Evolutionary conservation across 148 eudicot genomes (phyloP).

Genomic region (Dianthus caryophyllus): DNA sequence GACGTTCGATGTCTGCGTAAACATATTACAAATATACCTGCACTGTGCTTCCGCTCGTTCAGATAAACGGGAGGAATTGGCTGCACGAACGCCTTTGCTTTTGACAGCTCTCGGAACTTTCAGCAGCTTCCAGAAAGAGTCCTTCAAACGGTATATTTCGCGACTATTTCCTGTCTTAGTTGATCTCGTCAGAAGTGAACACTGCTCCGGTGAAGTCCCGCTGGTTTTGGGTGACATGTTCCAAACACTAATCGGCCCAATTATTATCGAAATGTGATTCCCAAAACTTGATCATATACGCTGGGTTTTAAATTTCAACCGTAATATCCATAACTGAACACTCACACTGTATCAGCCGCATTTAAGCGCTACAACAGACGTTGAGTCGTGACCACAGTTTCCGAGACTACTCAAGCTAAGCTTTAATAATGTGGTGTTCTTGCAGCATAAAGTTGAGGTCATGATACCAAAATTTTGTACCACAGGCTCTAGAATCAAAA

Average conservation of each 20-base stretch:
- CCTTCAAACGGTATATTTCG: slow-evolving; percentile 46
- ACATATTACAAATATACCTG: slow-evolving; percentile 59
- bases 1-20: slow-evolving; percentile 54
- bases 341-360: no score
- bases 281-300: not conserved
- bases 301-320: no score
- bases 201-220: slow-evolving; percentile 27
- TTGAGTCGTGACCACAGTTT: no score
- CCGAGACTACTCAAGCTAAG: no score
- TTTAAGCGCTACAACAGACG: no score
- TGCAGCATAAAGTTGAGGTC: no score
- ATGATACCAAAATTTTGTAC: slow-evolving; percentile 33
- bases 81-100: slow-evolving; percentile 71
- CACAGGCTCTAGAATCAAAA: slow-evolving; percentile 23
- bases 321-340: no score
- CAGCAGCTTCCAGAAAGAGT: slow-evolving; percentile 38
- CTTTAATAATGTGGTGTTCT: no score
- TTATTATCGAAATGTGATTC: slow-evolving; percentile 21
- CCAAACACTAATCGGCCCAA: slow-evolving; percentile 31
- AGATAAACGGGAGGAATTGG: slow-evolving; percentile 67
- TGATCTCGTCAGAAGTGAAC: slow-evolving; percentile 34
- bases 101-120: slow-evolving; percentile 54
- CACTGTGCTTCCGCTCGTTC: slow-evolving; percentile 45
- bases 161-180: slow-evolving; percentile 56
- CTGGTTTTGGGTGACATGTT: slow-evolving; percentile 25